Evolutionary conservation across 108 stramenopile genomes (phyloP).

Genomic region (Cyclotella sp.): DNA sequence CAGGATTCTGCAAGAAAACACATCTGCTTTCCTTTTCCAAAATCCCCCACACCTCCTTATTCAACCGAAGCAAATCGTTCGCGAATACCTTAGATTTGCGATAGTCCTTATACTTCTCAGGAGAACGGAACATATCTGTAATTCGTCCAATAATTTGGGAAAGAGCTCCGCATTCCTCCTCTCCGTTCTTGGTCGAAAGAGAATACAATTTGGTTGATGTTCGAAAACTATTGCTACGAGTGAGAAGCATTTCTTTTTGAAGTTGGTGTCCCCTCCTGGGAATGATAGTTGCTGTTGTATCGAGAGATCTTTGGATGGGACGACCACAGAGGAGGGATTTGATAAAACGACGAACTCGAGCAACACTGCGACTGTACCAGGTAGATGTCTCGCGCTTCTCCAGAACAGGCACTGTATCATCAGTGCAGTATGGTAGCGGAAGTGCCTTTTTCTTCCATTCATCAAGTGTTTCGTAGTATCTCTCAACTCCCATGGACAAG

Average conservation of each 20-base stretch:
- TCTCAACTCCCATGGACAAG: slow-evolving; percentile 48
- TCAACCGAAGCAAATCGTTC: slow-evolving; percentile 89
- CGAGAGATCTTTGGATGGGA: no score
- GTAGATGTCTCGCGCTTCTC: slow-evolving; percentile 53
- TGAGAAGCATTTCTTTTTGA: no score
- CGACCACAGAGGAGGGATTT: no score
- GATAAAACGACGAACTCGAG: slow-evolving; percentile 72
- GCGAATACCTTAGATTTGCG: slow-evolving; percentile 84
- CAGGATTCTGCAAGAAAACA: slow-evolving; percentile 91
- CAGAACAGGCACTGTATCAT: slow-evolving; percentile 33
- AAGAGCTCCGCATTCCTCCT: no score
- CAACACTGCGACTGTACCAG: slow-evolving; percentile 63
- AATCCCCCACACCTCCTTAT: slow-evolving; percentile 70
- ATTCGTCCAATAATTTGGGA: slow-evolving; percentile 77
- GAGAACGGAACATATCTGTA: slow-evolving; percentile 85
- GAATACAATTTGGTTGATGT: no score
- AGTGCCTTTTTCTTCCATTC: slow-evolving; percentile 45
- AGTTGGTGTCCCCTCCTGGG: no score
- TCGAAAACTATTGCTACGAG: no score
- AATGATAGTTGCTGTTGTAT: no score
- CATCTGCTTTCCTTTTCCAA: slow-evolving; percentile 94
- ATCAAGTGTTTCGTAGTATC: slow-evolving; percentile 42
- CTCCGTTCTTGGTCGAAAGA: no score
- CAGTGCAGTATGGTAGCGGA: slow-evolving; percentile 43
- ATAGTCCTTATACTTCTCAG: slow-evolving; percentile 73